These are phyloP conservation scores for Lipomyces yarrowii DNA, from an alignment of 1,139 yeast species.

Conservation along the genomic window DNA sequence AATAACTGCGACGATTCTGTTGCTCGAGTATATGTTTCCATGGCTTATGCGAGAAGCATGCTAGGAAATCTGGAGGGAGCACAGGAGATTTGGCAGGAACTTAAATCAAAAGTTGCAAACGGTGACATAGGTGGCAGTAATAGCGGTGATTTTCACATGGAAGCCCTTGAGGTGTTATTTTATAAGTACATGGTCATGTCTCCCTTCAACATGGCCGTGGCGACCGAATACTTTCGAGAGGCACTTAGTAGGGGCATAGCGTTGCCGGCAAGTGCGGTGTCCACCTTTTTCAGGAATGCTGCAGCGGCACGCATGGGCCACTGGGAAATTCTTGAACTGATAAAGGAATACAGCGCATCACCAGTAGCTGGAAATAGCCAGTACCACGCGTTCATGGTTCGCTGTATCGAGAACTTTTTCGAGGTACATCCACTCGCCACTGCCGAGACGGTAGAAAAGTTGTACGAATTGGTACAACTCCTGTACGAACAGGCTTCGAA, in stretches of 20 bases:
- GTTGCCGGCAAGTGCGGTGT: slow-evolving; percentile 8
- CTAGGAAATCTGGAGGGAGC: slow-evolving; percentile 19
- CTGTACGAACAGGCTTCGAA: slow-evolving; percentile 2
- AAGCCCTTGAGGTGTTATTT: slow-evolving; percentile 2
- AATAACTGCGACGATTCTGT: not conserved
- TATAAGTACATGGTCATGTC: slow-evolving; percentile 13
- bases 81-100: slow-evolving; percentile 7
- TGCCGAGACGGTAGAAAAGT: not conserved
- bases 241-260: slow-evolving; percentile 4
- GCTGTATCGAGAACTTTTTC: slow-evolving; percentile 16
- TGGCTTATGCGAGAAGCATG: slow-evolving; percentile 11
- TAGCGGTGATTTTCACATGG: not conserved
- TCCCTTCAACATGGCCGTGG: slow-evolving; percentile 11
- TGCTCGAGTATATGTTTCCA: slow-evolving; percentile 5
- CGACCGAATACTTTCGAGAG: slow-evolving; percentile 12
- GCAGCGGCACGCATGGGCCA: not conserved
- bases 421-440: slow-evolving; percentile 2
- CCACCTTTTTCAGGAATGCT: slow-evolving; percentile 8
- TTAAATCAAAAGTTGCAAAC: not conserved
- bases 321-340: not conserved
- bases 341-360: slow-evolving; percentile 9
- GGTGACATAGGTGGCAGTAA: not conserved
- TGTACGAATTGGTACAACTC: slow-evolving; percentile 9
- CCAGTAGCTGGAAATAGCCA: not conserved
- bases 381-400: not conserved